phyloP scores from a whole-genome alignment of 768 basidiomycete species.

The Phaeotremella fagi region DNA sequence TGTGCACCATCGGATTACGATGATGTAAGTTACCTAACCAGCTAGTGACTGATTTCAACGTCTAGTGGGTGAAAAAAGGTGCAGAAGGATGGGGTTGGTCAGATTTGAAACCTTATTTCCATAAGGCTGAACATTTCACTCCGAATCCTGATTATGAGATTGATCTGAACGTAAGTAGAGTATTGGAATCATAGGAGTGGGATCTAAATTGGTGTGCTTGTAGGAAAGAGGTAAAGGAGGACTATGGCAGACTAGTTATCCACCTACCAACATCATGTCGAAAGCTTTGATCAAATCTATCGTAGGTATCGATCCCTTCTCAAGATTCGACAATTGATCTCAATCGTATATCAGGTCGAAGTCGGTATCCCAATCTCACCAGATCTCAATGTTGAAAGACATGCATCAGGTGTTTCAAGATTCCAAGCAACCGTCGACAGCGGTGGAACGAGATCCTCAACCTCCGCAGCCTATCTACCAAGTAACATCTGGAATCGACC shows the following conservation, averaged over 20 bases:
- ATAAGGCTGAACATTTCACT: slow-evolving; percentile 14
- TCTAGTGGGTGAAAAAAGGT: slow-evolving; percentile 15
- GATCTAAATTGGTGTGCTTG: neutral
- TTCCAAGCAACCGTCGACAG: slow-evolving; percentile 13
- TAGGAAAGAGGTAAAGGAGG: slow-evolving; percentile 15
- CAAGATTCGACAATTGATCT: neutral
- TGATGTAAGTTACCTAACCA: slow-evolving; percentile 6
- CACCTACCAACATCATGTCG: slow-evolving; percentile 6
- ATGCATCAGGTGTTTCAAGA: slow-evolving; percentile 15
- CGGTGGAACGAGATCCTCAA: slow-evolving; percentile 15
- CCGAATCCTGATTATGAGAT: slow-evolving; percentile 12
- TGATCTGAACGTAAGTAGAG: slow-evolving; percentile 8
- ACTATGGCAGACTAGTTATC: slow-evolving; percentile 7
- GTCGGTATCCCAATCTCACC: slow-evolving; percentile 9
- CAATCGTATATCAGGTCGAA: neutral
- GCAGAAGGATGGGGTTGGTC: slow-evolving; percentile 18
- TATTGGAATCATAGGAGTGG: too few species aligned
- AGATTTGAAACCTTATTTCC: slow-evolving; percentile 21
- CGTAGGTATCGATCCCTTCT: neutral
- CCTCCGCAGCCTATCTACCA: slow-evolving; percentile 24
- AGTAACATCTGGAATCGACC: slow-evolving; percentile 6
- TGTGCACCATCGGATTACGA: slow-evolving; percentile 24
- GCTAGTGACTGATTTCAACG: neutral
- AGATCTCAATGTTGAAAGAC: slow-evolving; percentile 14
- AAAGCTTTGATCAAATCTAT: slow-evolving; percentile 7